Evolutionary conservation across 2,329 filamentous ascomycete species (phyloP), one percentile per base, ranked within the genome.

Genomic region (Botrytis hyacinthi): DNA sequence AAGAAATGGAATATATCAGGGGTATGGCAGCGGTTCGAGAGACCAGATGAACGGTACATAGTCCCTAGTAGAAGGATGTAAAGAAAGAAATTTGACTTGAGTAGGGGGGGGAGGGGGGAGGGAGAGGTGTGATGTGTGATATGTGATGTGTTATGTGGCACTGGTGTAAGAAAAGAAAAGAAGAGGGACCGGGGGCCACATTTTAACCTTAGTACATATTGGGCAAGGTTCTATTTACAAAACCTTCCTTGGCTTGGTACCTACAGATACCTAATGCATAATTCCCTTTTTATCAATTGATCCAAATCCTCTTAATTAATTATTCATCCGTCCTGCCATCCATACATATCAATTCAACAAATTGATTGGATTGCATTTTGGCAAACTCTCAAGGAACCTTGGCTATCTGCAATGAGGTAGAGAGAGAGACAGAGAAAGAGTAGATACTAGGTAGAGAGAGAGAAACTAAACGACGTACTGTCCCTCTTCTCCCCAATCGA

Each of bases 271-370:
- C 48, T n/a, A 26, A n/a, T 57, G 35, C 46, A 57, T 68, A 57
- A 68, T 68, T 68, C 65, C 35, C 65, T 57, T 57, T 68, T 26
- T 51, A 57, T 68, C 48, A 68, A 68, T 68, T 57, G 62, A 48
- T 35, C 42, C 40, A 65, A 65, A 48, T 44, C 62, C 48, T 48
- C 46, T 51, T 18, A 20, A 67, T 51, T 51, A 51, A 48, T 66
- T 66, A 48, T 54, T 29, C 65, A 54, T 54, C 51, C n/a, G 4
- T 57, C 26, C 48, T 16, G 16, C 26, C 44, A 51, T 40, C 65
- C n/a, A 51, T 22, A 57, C 37, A 40, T 9, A 62, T n/a, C 60
- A 42, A n/a, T 16, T 62, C 60, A n/a, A 18, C 60, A 62, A 20
- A 20, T 68, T 57, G 66, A 57, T 67, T 67, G 65, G 46, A 54